Base-by-base conservation (phyloP, 257 asterid species). In the Fraxinus cuspidata region DNA sequence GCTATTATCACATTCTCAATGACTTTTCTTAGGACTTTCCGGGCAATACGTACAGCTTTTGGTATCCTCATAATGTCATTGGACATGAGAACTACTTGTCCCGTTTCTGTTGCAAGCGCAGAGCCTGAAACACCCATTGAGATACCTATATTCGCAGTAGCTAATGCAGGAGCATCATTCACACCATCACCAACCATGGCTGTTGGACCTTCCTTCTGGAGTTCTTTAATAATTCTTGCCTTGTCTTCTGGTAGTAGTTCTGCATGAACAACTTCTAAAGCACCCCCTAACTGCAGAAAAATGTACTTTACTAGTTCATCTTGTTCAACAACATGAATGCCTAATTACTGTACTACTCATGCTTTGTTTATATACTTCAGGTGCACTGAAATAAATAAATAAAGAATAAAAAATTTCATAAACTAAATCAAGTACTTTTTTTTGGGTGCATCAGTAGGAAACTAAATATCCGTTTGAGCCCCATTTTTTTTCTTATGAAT, bases 51-150 rank as follows among this genome's bases (percentile, higher is more conserved):
- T 7, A 70, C 60, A 12, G 94, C 96, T 78, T 84, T 84, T 0
- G 97, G 92, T 53, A 94, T 88, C 27, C 85, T 87, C 68, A 81
- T 87, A 7, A 94, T 88, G 87, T 94, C 98, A 63, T 94, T 92
- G 2, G 98, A 84, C 95, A 92, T 91, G 0, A 94, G 92, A 10
- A 92, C 84, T 2, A 94, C 44, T 47, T 90, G 88, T 0, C 97
- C 97, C 0, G 97, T 85, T 65, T 92, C 98, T 1, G 91, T 87
- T 13, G 97, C 97, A 0, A 94, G 92, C 0, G 96, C 91, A 0
- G 98, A 94, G 40, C 98, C 98, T 0, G 96, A 89, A 25, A 94
- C 84, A 0, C 98, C 98, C 98, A 94, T 94, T 2, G 98, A 91
- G 72, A 94, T 91, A 13, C 98, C 98, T 3, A 94, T 80, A 37